Evolutionary conservation across 1,284 basidiomycete genomes (phyloP), one percentile per base, ranked within the genome.

Genomic region (Heterobasidion annosum): DNA sequence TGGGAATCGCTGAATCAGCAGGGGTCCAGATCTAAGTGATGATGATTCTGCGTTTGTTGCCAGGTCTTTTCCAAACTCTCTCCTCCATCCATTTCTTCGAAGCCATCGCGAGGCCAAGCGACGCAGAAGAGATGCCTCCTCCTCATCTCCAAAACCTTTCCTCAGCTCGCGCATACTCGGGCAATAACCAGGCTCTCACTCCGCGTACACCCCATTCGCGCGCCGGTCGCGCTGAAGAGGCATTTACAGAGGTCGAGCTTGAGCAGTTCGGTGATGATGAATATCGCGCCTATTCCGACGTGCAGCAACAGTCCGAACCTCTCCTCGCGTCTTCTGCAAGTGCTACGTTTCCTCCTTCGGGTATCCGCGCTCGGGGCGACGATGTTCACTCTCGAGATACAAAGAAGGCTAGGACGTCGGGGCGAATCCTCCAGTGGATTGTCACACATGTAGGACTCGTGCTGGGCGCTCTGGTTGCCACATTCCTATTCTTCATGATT

Each of bases 171-270:
- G 51, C 37, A n/a, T 52, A 16, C 33, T 42, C 50, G n/a, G 34
- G 65, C 40, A 70, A 77, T 51, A 66, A 75, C 56, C 72, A 71
- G 50, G 59, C 65, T 42, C 69, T 84, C 9, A 83, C 81, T 9
- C 83, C 83, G 1, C 73, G 82, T 50, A 85, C 83, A 34, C 83
- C 83, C 52, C 82, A 79, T 63, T 80, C 80, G 35, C 77, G 78
- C 60, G 72, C 78, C 40, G 81, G 79, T 42, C 73, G 74, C 60
- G 75, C 77, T 50, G 81, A 83, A 61, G 79, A 81, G 63, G 75
- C 71, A 2, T 74, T 74, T 60, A 72, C 72, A 3, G 73, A 74
- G 48, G 62, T 72, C n/a, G 77, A 79, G 56, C 66, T 77, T 9
- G 65, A 73, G 34, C 66, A 70, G 33, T 54, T 68, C 18, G 69